Percentiles rank a stretch among this genome's conserved stretches.
These are phyloP conservation scores for Chlorella sp. DNA, from an alignment of 139 green algal species.

Conservation along the genomic window DNA sequence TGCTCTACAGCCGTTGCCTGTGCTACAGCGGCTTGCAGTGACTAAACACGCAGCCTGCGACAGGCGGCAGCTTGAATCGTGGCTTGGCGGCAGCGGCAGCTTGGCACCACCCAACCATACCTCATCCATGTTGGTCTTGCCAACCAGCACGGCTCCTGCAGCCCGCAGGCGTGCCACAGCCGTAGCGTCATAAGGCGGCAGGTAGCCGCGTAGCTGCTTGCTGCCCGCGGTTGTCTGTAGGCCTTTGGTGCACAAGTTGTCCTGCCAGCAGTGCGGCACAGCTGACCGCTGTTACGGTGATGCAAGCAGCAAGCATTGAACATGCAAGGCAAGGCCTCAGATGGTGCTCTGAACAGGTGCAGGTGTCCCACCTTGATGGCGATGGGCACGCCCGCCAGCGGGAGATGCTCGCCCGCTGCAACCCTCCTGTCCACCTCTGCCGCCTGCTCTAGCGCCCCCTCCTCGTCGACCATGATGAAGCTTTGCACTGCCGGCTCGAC, in stretches of 20 bases:
- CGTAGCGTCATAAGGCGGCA: constrained; percentile 83
- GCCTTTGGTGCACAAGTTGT: constrained; percentile 94
- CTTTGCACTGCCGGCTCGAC: constrained; percentile 49
- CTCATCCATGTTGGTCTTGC: constrained; percentile 98
- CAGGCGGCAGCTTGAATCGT: too few species aligned
- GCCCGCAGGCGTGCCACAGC: constrained; percentile 69
- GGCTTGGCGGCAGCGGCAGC: too few species aligned
- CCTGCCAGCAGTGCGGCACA: constrained; percentile 59
- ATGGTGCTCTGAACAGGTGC: too few species aligned
- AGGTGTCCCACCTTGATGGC: constrained; percentile 80
- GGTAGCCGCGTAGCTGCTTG: constrained; percentile 76
- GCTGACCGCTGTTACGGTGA: neutral
- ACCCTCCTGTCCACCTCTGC: constrained; percentile 46
- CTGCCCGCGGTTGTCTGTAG: constrained; percentile 90
- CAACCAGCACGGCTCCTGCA: constrained; percentile 90
- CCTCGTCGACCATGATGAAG: constrained; percentile 57
- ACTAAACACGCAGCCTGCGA: too few species aligned
- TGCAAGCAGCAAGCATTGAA: neutral
- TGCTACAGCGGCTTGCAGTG: too few species aligned
- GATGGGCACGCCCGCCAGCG: constrained; percentile 85
- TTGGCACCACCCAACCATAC: too few species aligned
- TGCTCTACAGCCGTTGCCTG: too few species aligned
- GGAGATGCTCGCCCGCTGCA: constrained; percentile 25
- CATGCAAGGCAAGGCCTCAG: neutral
- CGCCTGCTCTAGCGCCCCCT: constrained; percentile 46